These are phyloP conservation scores for Termitomyces sp. DNA, from an alignment of 768 basidiomycete genomes.

Conservation along the genomic window DNA sequence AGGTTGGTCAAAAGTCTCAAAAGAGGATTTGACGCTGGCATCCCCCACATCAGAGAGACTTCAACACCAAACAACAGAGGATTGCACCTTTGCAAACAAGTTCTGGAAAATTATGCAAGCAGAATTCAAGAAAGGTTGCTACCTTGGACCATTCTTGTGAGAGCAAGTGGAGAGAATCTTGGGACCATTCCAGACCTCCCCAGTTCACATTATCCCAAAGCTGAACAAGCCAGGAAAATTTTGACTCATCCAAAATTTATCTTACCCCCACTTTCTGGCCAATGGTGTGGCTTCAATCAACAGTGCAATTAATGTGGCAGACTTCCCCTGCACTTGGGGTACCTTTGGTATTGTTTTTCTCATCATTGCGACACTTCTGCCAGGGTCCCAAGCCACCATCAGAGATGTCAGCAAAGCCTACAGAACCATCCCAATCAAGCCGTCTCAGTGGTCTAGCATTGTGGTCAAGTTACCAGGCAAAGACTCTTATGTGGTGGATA, in stretches of 20 bases:
- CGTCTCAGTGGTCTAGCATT: too few species aligned
- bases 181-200: neutral
- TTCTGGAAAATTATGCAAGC: too few species aligned
- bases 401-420: neutral
- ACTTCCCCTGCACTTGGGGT: neutral
- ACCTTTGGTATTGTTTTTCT: neutral
- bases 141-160: too few species aligned
- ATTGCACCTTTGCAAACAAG: neutral
- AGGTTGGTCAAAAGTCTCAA: neutral
- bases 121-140: too few species aligned
- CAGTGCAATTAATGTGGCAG: neutral
- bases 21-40: neutral
- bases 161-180: neutral
- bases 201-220: neutral
- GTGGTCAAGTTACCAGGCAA: too few species aligned
- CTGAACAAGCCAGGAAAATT: neutral
- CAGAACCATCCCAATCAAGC: too few species aligned
- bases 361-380: neutral
- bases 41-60: neutral
- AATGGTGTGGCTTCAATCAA: neutral
- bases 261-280: neutral
- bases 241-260: neutral
- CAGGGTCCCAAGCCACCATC: neutral
- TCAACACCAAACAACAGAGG: neutral
- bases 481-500: too few species aligned